A percentile compares a stretch with the other conserved stretches of the same genome.
These are phyloP conservation scores for Trichosanthes cucumerina DNA, from an alignment of 306 rosid species.

Conservation along the genomic window DNA sequence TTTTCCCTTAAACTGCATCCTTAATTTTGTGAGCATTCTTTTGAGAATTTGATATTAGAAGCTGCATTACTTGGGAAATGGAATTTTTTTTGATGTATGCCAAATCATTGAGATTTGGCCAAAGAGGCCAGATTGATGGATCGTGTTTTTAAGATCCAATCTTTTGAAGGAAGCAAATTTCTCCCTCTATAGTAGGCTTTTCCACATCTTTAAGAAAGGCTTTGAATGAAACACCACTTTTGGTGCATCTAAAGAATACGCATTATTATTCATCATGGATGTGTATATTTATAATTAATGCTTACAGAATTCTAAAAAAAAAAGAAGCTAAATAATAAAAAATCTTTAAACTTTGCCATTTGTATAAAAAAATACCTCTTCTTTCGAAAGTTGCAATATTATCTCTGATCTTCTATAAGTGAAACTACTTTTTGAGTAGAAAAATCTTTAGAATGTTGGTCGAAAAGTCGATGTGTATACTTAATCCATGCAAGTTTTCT, in stretches of 20 bases:
- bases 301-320: no score
- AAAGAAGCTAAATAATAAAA: no score
- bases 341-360: no score
- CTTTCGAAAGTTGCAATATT: no score
- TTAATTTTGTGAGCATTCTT: background rate
- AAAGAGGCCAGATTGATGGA: background rate
- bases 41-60: background rate
- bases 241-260: background rate
- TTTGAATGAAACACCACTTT: background rate
- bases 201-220: constrained; percentile 2
- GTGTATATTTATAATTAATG: background rate
- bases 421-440: no score
- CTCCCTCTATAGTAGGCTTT: background rate
- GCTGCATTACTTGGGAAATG: background rate
- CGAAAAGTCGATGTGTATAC: no score
- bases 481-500: no score
- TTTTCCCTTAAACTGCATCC: background rate
- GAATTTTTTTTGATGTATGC: background rate
- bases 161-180: background rate
- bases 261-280: background rate
- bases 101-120: background rate
- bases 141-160: background rate
- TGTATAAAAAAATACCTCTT: no score
- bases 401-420: no score
- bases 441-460: no score